phyloP scores from a whole-genome alignment of 2,329 filamentous ascomycete genomes.

The Colletotrichum somersetense region DNA sequence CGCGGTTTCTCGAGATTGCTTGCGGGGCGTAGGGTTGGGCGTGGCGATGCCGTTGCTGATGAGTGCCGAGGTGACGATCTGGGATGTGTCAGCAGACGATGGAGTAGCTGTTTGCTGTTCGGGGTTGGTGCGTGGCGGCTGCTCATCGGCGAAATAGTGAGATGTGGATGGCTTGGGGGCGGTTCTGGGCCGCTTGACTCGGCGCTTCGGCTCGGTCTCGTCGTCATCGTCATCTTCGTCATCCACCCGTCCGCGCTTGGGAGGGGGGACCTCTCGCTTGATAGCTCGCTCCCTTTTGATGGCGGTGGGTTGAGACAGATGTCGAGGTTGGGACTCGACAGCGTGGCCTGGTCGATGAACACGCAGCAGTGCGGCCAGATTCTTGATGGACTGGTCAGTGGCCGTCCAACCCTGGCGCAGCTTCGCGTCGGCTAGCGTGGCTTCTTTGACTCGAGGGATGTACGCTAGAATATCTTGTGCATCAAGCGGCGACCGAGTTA shows the following conservation, averaged over 20 bases:
- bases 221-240: constrained; percentile 17
- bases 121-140: neutral
- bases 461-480: constrained; percentile 52
- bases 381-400: constrained; percentile 49
- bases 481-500: constrained; percentile 45
- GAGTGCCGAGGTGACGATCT: constrained; percentile 14
- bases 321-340: constrained; percentile 5
- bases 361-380: constrained; percentile 26
- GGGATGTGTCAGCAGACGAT: neutral
- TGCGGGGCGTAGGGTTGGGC: constrained; percentile 30
- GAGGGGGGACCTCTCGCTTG: constrained; percentile 18
- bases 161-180: constrained; percentile 31
- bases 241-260: constrained; percentile 23
- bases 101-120: constrained; percentile 19
- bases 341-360: constrained; percentile 27
- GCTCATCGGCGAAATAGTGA: constrained; percentile 34
- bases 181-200: constrained; percentile 31
- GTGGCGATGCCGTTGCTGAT: constrained; percentile 26
- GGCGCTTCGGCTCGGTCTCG: constrained; percentile 22
- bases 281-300: constrained; percentile 13
- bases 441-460: constrained; percentile 46
- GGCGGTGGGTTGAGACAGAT: neutral
- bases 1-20: constrained; percentile 21
- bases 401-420: constrained; percentile 48
- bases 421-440: constrained; percentile 26